Evolutionary conservation across 2,329 filamentous ascomycete species (phyloP).

Genomic region (Aspergillus hiratsukae): DNA sequence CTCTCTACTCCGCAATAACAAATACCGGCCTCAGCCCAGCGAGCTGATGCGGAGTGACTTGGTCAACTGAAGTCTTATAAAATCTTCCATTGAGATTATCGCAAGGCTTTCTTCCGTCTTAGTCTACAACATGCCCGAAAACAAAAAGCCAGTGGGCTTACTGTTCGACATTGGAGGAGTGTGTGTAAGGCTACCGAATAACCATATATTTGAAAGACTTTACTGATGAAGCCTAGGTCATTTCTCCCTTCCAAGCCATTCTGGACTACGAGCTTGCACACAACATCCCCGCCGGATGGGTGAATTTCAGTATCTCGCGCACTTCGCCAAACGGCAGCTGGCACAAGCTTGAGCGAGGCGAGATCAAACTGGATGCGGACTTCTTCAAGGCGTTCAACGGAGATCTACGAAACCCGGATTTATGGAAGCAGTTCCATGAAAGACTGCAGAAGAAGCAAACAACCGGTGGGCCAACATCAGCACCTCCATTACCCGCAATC

Average conservation of each 20-base stretch:
- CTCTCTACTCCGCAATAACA: constrained; percentile 11
- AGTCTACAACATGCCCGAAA: constrained; percentile 32
- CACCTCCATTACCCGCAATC: constrained; percentile 65
- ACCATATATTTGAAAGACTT: not conserved
- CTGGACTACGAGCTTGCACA: constrained; percentile 78
- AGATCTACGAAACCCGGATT: constrained; percentile 62
- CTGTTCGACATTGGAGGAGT: constrained; percentile 97
- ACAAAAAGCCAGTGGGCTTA: constrained; percentile 62
- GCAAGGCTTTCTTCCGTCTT: not conserved
- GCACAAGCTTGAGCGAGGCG: constrained; percentile 82
- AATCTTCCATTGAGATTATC: not conserved
- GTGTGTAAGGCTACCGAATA: constrained; percentile 61
- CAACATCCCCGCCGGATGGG: constrained; percentile 78
- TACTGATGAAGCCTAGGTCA: constrained; percentile 55
- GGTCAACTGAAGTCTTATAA: not conserved
- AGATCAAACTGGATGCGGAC: constrained; percentile 65
- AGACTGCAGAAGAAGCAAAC: constrained; percentile 27
- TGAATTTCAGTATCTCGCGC: constrained; percentile 83
- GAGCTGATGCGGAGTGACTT: not conserved
- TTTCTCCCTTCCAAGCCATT: constrained; percentile 89
- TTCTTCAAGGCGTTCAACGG: constrained; percentile 74
- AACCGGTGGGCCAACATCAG: constrained; percentile 16
- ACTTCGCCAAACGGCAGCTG: constrained; percentile 75
- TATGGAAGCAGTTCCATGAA: constrained; percentile 63
- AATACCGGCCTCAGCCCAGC: not conserved